Base-by-base conservation (phyloP, 2,329 filamentous ascomycete genomes). In the Leptographium galeiforme region DNA sequence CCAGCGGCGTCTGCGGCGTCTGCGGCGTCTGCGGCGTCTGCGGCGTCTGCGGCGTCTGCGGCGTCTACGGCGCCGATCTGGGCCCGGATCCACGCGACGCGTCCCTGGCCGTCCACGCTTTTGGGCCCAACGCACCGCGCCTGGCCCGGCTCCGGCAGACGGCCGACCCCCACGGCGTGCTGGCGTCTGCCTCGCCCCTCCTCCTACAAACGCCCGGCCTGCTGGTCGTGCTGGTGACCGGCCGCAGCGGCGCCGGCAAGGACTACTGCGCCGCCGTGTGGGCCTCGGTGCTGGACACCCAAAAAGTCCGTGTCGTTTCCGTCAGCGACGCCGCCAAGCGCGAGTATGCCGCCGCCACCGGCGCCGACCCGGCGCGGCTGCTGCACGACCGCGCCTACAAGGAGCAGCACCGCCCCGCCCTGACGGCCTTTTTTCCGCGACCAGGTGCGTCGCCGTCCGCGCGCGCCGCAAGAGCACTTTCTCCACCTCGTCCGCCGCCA, bases 41-140 rank as follows among this genome's bases (percentile, higher is more conserved):
- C 48, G 80, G 80, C 58, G 70, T 62, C 8, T 85, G 84, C 59
- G 65, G 75, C 32, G 78, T n/a, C 58, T 63, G 44, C 48, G 80
- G 80, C 58, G 70, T 62, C 8, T 85, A 84, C 59, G 65, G 75
- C 32, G 78, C 80, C 5, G 81, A 85, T 59, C 77, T 84, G 30
- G 80, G 81, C 12, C 78, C 78, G 3, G 78, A 84, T 57, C 76
- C 78, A 0, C 66, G 79, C 68, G 81, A 84, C 58, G 62, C 64
- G 0, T 55, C 54, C 1, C 67, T 84, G 18, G 77, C 76, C 1
- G 59, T 59, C 6, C 69, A 66, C 56, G 79, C 81, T 44, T 84
- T 84, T 67, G 79, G 79, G 8, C 66, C 65, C 2, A 84, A 84
- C 58, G 56, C 58, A 12, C 58, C 59, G 7, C 75, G 74, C 6